These are phyloP conservation scores for Pythium dissotocum DNA, from an alignment of 352 stramenopile genomes.

Conservation along the genomic window DNA sequence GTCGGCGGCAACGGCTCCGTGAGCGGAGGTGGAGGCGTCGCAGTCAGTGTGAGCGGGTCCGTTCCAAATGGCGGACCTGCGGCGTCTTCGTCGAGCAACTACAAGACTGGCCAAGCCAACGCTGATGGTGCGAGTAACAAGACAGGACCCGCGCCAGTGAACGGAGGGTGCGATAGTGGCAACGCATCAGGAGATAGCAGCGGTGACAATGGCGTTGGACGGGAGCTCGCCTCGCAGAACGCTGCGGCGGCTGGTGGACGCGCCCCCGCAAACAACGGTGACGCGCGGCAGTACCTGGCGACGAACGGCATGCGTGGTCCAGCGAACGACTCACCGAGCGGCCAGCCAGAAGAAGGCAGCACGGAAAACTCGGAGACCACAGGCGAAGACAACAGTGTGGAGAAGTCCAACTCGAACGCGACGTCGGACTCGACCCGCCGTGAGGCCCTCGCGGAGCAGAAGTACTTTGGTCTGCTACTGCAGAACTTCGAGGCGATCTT, in stretches of 20 bases:
- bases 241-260: background rate
- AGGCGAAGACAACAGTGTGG: conserved; percentile 55
- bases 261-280: background rate
- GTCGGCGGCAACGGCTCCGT: background rate
- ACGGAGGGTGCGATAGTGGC: conserved; percentile 1
- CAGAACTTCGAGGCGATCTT: conserved; percentile 87
- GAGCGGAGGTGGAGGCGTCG: background rate
- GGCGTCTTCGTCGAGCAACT: background rate
- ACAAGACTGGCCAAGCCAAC: background rate
- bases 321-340: conserved; percentile 9
- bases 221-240: conserved; percentile 1
- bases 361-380: conserved; percentile 84
- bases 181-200: background rate
- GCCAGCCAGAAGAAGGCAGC: conserved; percentile 42
- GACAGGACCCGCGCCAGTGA: background rate
- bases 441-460: conserved; percentile 70
- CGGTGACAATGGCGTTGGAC: background rate
- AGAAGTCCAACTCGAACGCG: conserved; percentile 56
- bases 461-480: conserved; percentile 78
- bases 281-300: conserved; percentile 17
- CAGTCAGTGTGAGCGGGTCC: background rate
- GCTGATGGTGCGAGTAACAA: background rate
- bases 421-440: conserved; percentile 43
- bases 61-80: background rate
- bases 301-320: conserved; percentile 17